Evolutionary conservation across 768 basidiomycete species (phyloP).

Genomic region (Rhizopogon roseolus): DNA sequence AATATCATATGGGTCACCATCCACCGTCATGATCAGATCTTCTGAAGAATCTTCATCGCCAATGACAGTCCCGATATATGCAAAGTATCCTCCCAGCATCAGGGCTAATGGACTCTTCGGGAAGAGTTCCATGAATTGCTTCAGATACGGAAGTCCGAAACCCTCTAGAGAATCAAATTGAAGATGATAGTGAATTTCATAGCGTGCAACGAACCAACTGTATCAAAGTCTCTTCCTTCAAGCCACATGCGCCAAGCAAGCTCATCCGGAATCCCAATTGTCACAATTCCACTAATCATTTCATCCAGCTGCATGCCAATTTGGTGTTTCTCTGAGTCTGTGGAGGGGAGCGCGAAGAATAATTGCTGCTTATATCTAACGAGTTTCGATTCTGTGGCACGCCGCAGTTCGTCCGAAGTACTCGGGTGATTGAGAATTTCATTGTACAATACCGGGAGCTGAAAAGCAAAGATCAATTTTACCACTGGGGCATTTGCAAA

Average conservation of each 20-base stretch:
- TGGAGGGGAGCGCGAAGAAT: conserved; percentile 54
- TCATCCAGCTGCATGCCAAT: conserved; percentile 64
- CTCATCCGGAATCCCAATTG: conserved; percentile 74
- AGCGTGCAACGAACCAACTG: conserved; percentile 47
- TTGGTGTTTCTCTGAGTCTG: conserved; percentile 35
- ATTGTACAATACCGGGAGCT: conserved; percentile 71
- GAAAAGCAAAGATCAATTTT: conserved; percentile 5
- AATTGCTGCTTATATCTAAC: conserved; percentile 58
- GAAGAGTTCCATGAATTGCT: conserved; percentile 61
- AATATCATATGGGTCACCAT: conserved; percentile 51
- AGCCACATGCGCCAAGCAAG: conserved; percentile 77
- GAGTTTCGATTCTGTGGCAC: conserved; percentile 70
- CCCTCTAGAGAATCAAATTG: conserved; percentile 37
- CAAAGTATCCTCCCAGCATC: conserved; percentile 64
- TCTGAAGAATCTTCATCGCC: conserved; percentile 33
- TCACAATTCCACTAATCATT: conserved; percentile 67
- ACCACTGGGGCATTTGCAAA: not conserved
- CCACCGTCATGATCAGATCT: conserved; percentile 16
- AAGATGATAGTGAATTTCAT: not conserved
- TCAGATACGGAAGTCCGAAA: conserved; percentile 54
- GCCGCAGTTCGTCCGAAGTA: conserved; percentile 77
- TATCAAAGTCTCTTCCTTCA: conserved; percentile 66
- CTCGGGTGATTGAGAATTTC: conserved; percentile 80
- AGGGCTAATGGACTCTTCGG: conserved; percentile 51
- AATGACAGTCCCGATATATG: conserved; percentile 46